phyloP scores from a whole-genome alignment of 1,284 basidiomycete genomes.

The Cryptococcus wingfieldii region DNA sequence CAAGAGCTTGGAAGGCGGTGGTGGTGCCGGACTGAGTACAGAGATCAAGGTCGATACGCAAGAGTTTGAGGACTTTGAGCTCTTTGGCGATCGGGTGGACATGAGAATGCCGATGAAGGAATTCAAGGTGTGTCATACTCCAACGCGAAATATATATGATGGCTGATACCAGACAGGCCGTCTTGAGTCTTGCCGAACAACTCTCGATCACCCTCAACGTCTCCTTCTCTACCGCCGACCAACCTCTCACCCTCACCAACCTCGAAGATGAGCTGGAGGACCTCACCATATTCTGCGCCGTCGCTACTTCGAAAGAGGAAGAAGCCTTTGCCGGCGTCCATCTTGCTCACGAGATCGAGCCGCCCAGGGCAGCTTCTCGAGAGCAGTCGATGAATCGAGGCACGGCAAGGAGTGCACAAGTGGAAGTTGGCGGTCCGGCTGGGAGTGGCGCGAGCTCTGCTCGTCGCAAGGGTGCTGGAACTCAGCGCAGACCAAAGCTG shows the following conservation, averaged over 20 bases:
- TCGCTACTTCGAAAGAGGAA: slow-evolving; percentile 39
- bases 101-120: slow-evolving; percentile 47
- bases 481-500: background rate
- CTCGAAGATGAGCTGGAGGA: slow-evolving; percentile 26
- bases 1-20: slow-evolving; percentile 40
- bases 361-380: background rate
- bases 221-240: slow-evolving; percentile 39
- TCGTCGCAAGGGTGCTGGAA: background rate
- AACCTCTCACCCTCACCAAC: slow-evolving; percentile 43
- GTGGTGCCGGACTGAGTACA: slow-evolving; percentile 30
- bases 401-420: background rate
- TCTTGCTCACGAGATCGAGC: background rate
- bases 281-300: slow-evolving; percentile 41
- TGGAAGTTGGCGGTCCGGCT: background rate
- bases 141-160: background rate
- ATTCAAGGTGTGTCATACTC: slow-evolving; percentile 37
- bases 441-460: background rate
- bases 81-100: slow-evolving; percentile 29
- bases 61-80: slow-evolving; percentile 44
- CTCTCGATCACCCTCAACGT: slow-evolving; percentile 39
- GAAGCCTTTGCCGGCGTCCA: slow-evolving; percentile 33
- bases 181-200: slow-evolving; percentile 42
- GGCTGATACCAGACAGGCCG: slow-evolving; percentile 24
- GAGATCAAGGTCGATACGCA: slow-evolving; percentile 41
- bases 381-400: too few species aligned